phyloP scores from a whole-genome alignment of 768 basidiomycete genomes.

The Porphyrellus cyaneotinctus region DNA sequence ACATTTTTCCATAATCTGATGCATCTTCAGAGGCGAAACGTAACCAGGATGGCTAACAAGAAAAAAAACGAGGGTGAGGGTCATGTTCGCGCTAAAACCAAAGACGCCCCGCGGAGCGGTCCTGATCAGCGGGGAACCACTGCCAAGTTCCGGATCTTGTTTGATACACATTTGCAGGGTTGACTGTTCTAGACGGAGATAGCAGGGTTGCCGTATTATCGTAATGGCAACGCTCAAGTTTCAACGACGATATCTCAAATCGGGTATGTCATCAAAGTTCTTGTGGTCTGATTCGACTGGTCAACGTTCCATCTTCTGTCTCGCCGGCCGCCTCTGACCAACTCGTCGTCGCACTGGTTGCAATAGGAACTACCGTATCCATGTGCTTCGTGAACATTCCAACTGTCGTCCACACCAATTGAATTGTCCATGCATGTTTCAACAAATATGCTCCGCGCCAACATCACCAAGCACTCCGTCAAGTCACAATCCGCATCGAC shows the following conservation, averaged over 20 bases:
- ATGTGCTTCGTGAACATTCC: background rate
- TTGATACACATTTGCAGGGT: slow-evolving; percentile 4
- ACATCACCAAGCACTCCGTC: background rate
- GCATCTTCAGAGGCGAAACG: background rate
- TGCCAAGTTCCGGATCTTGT: background rate
- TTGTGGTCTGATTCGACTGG: no score
- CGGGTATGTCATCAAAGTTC: background rate
- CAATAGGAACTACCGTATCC: background rate
- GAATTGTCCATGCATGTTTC: slow-evolving; percentile 14
- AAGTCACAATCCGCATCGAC: slow-evolving; percentile 2
- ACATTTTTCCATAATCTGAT: background rate
- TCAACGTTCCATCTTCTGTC: background rate
- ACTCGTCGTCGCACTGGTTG: background rate
- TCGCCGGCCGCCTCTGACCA: background rate
- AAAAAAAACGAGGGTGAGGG: background rate
- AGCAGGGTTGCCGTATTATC: background rate
- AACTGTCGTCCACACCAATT: background rate
- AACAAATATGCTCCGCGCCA: background rate
- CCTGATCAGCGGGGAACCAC: background rate
- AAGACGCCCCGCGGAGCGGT: background rate
- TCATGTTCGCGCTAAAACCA: background rate
- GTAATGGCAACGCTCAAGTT: slow-evolving; percentile 15
- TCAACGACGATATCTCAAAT: slow-evolving; percentile 1
- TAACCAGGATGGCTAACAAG: background rate
- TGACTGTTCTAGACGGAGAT: background rate